Percentiles rank a stretch among this genome's conserved stretches.
Conservation (phyloP, 2,329 filamentous ascomycete genomes). For the Neopestalotiopsis sp. region DNA sequence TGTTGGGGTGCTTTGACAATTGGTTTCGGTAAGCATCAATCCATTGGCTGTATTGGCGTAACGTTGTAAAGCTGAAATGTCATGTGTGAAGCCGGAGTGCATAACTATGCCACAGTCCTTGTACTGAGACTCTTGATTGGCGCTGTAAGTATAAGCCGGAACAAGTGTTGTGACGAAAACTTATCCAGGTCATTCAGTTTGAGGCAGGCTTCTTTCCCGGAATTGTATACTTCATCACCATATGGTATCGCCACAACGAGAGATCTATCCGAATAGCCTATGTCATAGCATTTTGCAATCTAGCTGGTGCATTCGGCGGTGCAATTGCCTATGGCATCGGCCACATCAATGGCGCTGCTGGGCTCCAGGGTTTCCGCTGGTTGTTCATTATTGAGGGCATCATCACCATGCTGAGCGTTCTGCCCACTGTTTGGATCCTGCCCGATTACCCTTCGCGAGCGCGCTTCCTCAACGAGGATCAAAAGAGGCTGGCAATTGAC, state of each 20-base stretch:
- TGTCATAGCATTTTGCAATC: constrained; percentile 72
- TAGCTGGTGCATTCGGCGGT: constrained; percentile 70
- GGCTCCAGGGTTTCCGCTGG: constrained; percentile 45
- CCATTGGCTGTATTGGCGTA: too few relatives aligned
- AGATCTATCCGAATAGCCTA: constrained; percentile 49
- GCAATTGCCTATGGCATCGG: constrained; percentile 57
- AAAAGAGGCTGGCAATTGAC: constrained; percentile 29
- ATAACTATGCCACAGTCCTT: constrained; percentile 30
- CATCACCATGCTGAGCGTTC: constrained; percentile 20
- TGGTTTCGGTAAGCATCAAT: constrained; percentile 23
- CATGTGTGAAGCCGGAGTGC: constrained; percentile 23
- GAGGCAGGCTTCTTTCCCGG: constrained; percentile 66
- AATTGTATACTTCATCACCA: constrained; percentile 33
- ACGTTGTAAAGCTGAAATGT: background rate
- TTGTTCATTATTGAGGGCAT: constrained; percentile 26
- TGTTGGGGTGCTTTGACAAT: constrained; percentile 36
- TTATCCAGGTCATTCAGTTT: constrained; percentile 23
- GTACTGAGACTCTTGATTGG: constrained; percentile 52
- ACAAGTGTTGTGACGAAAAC: background rate
- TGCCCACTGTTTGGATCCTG: constrained; percentile 29
- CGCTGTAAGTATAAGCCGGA: constrained; percentile 39
- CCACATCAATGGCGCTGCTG: constrained; percentile 36
- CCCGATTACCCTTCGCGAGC: constrained; percentile 33
- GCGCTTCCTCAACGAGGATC: constrained; percentile 28
- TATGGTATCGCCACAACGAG: constrained; percentile 32